Conservation (phyloP, 495 filamentous ascomycete species). For the Aspergillus funiculosus region DNA sequence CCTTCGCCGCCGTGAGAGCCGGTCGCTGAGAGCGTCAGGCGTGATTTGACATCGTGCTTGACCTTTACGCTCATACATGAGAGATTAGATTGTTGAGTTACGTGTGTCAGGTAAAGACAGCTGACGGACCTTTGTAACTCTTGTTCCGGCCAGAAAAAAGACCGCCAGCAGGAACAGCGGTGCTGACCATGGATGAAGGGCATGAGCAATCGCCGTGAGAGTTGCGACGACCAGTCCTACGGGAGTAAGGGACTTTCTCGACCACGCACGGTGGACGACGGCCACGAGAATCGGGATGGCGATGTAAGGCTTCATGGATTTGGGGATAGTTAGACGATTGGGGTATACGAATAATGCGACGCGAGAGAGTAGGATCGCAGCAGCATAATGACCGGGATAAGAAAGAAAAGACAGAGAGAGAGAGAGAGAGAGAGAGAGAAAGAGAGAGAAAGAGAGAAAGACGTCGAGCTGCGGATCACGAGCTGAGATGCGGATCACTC, state of each 20-base stretch:
- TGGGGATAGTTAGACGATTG: background rate
- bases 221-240: slow-evolving; percentile 59
- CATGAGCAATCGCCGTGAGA: slow-evolving; percentile 71
- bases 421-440: no score
- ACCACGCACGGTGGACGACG: slow-evolving; percentile 63
- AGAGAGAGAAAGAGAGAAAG: no score
- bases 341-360: no score
- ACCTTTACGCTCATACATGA: slow-evolving; percentile 43
- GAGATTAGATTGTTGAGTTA: background rate
- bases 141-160: slow-evolving; percentile 82
- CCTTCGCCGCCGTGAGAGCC: slow-evolving; percentile 72
- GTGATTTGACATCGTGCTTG: slow-evolving; percentile 80
- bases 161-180: slow-evolving; percentile 75
- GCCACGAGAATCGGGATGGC: slow-evolving; percentile 57
- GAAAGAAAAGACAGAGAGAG: no score
- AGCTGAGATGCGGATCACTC: no score
- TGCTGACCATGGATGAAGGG: slow-evolving; percentile 84
- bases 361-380: no score
- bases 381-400: no score
- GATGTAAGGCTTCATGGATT: slow-evolving; percentile 60
- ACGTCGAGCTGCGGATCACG: no score
- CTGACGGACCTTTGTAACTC: slow-evolving; percentile 65
- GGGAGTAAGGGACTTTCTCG: slow-evolving; percentile 67
- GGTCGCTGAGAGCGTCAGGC: slow-evolving; percentile 67
- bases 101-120: background rate